Conservation (phyloP, 805 yeast species). For the Starmera dryadoides region DNA sequence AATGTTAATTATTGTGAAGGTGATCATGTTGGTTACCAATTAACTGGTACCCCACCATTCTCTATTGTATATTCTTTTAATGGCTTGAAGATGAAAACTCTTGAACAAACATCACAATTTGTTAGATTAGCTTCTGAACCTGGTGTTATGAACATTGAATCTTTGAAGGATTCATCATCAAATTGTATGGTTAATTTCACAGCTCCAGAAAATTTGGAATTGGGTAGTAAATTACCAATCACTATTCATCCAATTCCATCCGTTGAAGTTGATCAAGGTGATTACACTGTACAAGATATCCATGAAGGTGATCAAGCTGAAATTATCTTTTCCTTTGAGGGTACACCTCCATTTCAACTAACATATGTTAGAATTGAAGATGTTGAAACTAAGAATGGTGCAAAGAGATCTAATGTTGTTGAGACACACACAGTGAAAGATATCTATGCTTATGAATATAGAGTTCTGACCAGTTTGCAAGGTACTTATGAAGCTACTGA, state of each 20-base stretch:
- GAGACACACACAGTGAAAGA: conserved; percentile 51
- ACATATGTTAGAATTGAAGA: conserved; percentile 73
- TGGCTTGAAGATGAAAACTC: conserved; percentile 49
- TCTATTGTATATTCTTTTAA: conserved; percentile 69
- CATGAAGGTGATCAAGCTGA: conserved; percentile 95
- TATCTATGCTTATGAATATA: conserved; percentile 62
- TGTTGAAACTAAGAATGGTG: conserved; percentile 28
- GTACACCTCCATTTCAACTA: conserved; percentile 85
- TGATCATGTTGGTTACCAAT: conserved; percentile 69
- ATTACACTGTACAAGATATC: conserved; percentile 65
- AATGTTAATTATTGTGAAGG: conserved; percentile 77
- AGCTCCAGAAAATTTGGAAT: conserved; percentile 23
- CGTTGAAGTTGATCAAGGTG: conserved; percentile 81
- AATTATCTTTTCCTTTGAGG: conserved; percentile 72
- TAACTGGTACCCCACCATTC: conserved; percentile 79
- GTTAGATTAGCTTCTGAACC: conserved; percentile 74
- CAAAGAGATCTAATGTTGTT: conserved; percentile 49
- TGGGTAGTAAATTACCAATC: conserved; percentile 26
- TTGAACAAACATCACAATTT: conserved; percentile 40
- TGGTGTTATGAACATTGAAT: conserved; percentile 63
- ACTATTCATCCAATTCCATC: conserved; percentile 58
- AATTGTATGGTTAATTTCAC: conserved; percentile 64
- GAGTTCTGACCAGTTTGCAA: conserved; percentile 72
- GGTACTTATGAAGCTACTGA: conserved; percentile 93
- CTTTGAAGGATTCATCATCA: conserved; percentile 68